phyloP scores from a whole-genome alignment of 176 grass and related monocot species.

The Zizania latifolia region DNA sequence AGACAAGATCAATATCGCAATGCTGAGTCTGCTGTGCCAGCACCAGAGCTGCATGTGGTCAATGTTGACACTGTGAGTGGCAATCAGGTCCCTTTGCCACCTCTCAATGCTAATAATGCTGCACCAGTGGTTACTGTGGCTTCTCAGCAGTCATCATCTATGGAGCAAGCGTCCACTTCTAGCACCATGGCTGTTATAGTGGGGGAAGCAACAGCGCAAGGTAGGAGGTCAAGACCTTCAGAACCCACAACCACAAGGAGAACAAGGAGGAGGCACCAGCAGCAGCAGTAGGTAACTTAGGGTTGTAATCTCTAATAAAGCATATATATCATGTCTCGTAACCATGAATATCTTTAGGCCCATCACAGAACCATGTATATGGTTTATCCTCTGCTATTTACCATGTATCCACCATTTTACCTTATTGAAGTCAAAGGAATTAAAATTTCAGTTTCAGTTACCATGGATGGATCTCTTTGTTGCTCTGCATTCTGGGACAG shows the following conservation, averaged over 20 bases:
- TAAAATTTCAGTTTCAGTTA: not conserved
- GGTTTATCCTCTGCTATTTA: not conserved
- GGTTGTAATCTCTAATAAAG: slow-evolving; percentile 7
- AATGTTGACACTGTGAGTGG: not conserved
- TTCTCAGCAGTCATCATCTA: slow-evolving; percentile 25
- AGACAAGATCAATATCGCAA: slow-evolving; percentile 23
- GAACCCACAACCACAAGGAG: slow-evolving; percentile 21
- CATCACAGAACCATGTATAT: slow-evolving; percentile 15
- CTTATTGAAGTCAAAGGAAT: slow-evolving; percentile 22
- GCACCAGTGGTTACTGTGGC: not conserved
- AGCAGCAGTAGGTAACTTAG: slow-evolving; percentile 20
- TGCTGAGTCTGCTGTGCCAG: not conserved
- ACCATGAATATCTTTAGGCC: not conserved
- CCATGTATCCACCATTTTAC: slow-evolving; percentile 17
- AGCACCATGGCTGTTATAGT: too few relatives aligned
- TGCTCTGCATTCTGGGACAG: not conserved
- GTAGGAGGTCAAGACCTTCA: slow-evolving; percentile 19
- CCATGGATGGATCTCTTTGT: not conserved
- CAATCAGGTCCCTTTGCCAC: not conserved
- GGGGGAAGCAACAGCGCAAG: not conserved
- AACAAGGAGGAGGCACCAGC: slow-evolving; percentile 39
- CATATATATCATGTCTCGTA: not conserved
- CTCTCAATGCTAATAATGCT: not conserved
- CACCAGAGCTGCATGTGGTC: not conserved
- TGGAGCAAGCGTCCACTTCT: slow-evolving; percentile 45